These are phyloP conservation scores for Didymosphaeria variabile DNA, from an alignment of 2,329 filamentous ascomycete species.

Conservation along the genomic window DNA sequence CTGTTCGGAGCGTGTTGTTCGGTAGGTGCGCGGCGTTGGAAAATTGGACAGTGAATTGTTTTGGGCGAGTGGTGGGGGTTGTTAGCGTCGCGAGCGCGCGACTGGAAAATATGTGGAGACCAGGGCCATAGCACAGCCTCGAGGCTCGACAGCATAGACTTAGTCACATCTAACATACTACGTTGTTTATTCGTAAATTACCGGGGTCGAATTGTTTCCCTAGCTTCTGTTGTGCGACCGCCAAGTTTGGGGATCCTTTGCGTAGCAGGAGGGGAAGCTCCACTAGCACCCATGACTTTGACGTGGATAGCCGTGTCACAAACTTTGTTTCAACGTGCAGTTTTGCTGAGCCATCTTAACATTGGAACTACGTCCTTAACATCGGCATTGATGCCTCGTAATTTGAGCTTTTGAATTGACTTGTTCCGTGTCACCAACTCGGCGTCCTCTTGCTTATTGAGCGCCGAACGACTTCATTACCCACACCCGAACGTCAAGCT, in stretches of 20 bases:
- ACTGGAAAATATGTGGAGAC: conserved; percentile 12
- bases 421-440: neutral
- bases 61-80: conserved; percentile 14
- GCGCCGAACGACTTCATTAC: neutral
- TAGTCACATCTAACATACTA: neutral
- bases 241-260: no score
- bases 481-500: neutral
- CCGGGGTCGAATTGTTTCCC: no score
- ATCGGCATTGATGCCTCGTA: no score
- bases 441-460: neutral
- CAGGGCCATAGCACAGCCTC: neutral
- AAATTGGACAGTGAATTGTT: conserved; percentile 11
- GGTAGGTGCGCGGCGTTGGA: conserved; percentile 5
- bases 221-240: no score
- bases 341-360: no score
- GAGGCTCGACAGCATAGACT: neutral
- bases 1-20: conserved; percentile 5
- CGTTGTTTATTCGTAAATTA: no score
- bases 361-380: no score
- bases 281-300: neutral
- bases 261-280: no score
- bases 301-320: neutral
- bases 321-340: neutral
- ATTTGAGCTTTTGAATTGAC: neutral
- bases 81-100: conserved; percentile 11